Evolutionary conservation across 164 flowering plant genomes (phyloP).

Genomic region (Chimonanthus salicifolius): DNA sequence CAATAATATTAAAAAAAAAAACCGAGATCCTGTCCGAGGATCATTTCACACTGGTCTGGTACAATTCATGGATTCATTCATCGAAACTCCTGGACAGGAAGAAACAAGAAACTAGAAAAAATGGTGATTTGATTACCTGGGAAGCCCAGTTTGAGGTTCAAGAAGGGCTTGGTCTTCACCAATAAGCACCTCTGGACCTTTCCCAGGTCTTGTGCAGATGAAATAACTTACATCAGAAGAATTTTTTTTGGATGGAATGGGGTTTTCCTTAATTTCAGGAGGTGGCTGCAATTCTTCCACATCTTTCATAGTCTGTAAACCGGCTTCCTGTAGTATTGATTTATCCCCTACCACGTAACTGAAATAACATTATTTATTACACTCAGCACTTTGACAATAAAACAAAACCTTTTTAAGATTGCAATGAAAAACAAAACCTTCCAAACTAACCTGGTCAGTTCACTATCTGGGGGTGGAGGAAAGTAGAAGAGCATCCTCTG

Average conservation of each 20-base stretch:
- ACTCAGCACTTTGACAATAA: not conserved
- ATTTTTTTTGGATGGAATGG: conserved; percentile 29
- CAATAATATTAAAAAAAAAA: too few species aligned
- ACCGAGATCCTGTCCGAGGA: too few species aligned
- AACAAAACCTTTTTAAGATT: not conserved
- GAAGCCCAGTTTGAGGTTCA: conserved; percentile 73
- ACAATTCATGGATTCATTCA: too few species aligned
- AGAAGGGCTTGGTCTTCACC: conserved; percentile 69
- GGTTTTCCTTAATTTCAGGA: conserved; percentile 53
- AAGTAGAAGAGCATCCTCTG: conserved; percentile 58
- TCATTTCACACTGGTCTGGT: too few species aligned
- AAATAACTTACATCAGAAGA: conserved; percentile 81
- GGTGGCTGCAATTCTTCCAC: conserved; percentile 70
- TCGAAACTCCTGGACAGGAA: too few species aligned
- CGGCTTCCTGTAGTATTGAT: conserved; percentile 79
- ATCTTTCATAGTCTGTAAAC: conserved; percentile 49
- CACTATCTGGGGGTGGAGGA: conserved; percentile 51
- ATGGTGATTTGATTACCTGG: conserved; percentile 32
- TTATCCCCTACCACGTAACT: conserved; percentile 86
- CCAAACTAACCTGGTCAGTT: conserved; percentile 32
- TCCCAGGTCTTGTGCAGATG: conserved; percentile 90
- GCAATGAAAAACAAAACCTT: not conserved
- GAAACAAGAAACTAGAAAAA: not conserved
- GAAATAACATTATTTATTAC: conserved; percentile 8
- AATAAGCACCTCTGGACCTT: conserved; percentile 65